Evolutionary conservation across 257 asterid genomes (phyloP), one percentile per base, ranked within the genome.

Genomic region (Mentha longifolia): DNA sequence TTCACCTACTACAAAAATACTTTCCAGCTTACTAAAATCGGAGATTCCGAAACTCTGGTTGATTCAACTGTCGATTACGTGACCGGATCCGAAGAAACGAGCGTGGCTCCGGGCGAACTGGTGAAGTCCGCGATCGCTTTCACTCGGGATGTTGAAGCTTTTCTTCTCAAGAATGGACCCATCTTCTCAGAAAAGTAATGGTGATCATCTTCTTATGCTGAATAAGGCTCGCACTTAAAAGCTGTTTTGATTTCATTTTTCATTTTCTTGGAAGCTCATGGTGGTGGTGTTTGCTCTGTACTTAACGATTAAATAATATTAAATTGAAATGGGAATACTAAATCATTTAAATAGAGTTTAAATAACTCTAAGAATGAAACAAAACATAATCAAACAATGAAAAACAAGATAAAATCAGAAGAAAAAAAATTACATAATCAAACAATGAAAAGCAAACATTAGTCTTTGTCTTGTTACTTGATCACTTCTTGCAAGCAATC

Each of bases 401-500:
- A 35, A 35, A 35, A 5, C 39, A 35, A 35, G 8, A 35, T 5
- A 35, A 35, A 30, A 54, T 11, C 1, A 4, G 31, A 58, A 14
- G 49, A 72, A 55, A 28, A 14, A 60, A 72, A 55, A 28, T 22
- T 39, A 35, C 47, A 72, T 15, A 62, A 63, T 6, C 47, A 35
- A 70, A 57, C 9, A 59, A 58, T 59, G 39, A 45, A 59, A 47
- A 7, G 25, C 42, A 20, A 20, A 20, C 42, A 5, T 30, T 8
- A 16, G n/a, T 28, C 20, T 30, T 8, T 9, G n/a, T 28, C 20
- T 25, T 33, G 17, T 42, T 10, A 22, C n/a, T 28, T 30, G 37
- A 57, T 56, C 55, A 75, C 65, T 68, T 75, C 64, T 42, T 68
- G 79, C 79, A 75, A 14, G 50, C 59, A 70, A 75, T 75, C 10